Conservation (phyloP, 805 yeast genomes). For the Wickerhamomyces bovis region DNA sequence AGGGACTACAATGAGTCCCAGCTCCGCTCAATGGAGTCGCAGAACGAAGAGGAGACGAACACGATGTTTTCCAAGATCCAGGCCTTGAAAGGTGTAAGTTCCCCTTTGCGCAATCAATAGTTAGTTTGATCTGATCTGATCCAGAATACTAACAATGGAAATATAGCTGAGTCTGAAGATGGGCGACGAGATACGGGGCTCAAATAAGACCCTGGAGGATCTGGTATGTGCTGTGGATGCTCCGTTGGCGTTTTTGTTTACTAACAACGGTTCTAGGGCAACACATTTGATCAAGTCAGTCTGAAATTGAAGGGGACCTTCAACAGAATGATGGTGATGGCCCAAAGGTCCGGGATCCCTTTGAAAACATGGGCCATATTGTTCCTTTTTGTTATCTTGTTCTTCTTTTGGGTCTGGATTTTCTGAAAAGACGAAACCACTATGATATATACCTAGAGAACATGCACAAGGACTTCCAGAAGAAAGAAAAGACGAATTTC, state of each 20-base stretch:
- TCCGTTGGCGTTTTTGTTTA: neutral
- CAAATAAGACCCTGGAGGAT: constrained; percentile 38
- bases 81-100: constrained; percentile 43
- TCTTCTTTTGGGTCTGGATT: constrained; percentile 49
- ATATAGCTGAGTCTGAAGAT: constrained; percentile 41
- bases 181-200: constrained; percentile 59
- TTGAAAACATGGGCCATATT: constrained; percentile 55
- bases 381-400: constrained; percentile 40
- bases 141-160: neutral
- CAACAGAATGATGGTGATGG: constrained; percentile 56
- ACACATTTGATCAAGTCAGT: constrained; percentile 42
- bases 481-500: neutral
- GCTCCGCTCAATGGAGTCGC: constrained; percentile 58
- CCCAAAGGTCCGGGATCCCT: constrained; percentile 56
- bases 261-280: constrained; percentile 14
- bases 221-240: constrained; percentile 20
- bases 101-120: neutral
- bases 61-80: constrained; percentile 48
- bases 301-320: constrained; percentile 45
- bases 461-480: neutral
- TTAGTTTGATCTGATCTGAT: neutral
- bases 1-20: constrained; percentile 45
- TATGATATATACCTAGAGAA: too few species aligned
- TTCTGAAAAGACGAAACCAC: neutral
- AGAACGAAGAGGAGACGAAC: constrained; percentile 53